Evolutionary conservation across 2,329 filamentous ascomycete genomes (phyloP), one percentile per base, ranked within the genome.

Genomic region (Beauveria medogensis): DNA sequence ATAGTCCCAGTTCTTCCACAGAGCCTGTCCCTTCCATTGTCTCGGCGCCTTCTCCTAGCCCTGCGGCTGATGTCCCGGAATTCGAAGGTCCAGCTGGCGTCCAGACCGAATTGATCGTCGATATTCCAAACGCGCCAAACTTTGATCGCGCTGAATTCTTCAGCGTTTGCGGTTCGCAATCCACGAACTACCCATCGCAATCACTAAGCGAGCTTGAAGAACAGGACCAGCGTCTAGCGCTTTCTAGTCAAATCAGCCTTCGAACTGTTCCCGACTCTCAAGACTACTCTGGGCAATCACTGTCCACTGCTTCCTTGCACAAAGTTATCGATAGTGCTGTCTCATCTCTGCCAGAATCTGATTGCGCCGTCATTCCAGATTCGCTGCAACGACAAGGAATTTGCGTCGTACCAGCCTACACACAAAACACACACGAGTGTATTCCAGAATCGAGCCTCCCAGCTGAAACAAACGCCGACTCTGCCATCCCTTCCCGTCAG

Each of bases 261-360:
- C 64, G 65, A 28, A 78, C 74, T 3, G 75, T 80, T 26, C 76
- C 76, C 0, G 77, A 80, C 62, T 80, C 78, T 0, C 76, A 79
- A 62, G 76, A 75, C 40, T 64, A 63, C 10, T 70, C 70, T n/a
- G 66, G 64, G 12, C 66, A 66, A 56, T 64, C 65, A 14, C 67
- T 64, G 61, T 63, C 67, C 5, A 64, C 66, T 51, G 62, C 54
- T 6, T 54, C 54, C 16, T 48, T 24, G 3, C 59, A 34, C 52
- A 58, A 51, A 59, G 10, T 57, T 44, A 37, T 37, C 40, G 59
- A 62, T 51, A 55, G 28, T 44, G n/a, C 63, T 6, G 61, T 59
- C 20, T 47, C 61, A 24, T 34, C 56, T 5, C 24, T 56, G 48
- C 51, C 47, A 30, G 52, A 58, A 12, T 34, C 14, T 28, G 12